Evolutionary conservation across 2,329 filamentous ascomycete species (phyloP).

Genomic region (Paecilomyces variotii): DNA sequence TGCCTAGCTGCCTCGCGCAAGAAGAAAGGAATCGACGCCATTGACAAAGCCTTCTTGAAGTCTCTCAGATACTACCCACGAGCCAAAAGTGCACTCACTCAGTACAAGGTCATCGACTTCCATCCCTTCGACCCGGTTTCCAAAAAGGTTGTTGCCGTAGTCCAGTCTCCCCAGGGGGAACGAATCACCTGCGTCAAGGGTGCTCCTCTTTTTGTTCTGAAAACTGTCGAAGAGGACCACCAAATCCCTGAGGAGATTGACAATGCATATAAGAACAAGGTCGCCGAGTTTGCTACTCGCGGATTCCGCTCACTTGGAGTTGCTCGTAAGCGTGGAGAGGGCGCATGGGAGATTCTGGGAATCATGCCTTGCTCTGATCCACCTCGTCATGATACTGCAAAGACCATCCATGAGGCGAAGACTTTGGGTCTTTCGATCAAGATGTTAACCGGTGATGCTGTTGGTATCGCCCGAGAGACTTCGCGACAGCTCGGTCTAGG

Average conservation of each 20-base stretch:
- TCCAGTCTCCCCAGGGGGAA: slow-evolving; percentile 76
- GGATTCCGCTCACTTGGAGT: slow-evolving; percentile 92
- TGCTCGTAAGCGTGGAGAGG: slow-evolving; percentile 76
- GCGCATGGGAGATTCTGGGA: slow-evolving; percentile 82
- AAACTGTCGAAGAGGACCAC: slow-evolving; percentile 80
- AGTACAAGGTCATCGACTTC: slow-evolving; percentile 80
- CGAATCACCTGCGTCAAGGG: slow-evolving; percentile 85
- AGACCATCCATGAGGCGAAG: slow-evolving; percentile 86
- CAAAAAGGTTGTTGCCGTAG: slow-evolving; percentile 81
- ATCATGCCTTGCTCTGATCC: slow-evolving; percentile 94
- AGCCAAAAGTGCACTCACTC: slow-evolving; percentile 70
- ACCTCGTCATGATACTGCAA: slow-evolving; percentile 80
- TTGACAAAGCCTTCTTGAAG: slow-evolving; percentile 92
- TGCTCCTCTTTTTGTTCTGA: slow-evolving; percentile 78
- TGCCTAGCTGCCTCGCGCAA: slow-evolving; percentile 85
- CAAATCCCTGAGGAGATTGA: slow-evolving; percentile 68
- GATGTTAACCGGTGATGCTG: slow-evolving; percentile 92
- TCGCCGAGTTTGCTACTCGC: slow-evolving; percentile 83
- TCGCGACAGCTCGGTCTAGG: slow-evolving; percentile 85
- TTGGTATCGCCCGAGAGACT: slow-evolving; percentile 86
- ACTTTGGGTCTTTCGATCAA: slow-evolving; percentile 81
- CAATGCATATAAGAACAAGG: slow-evolving; percentile 83
- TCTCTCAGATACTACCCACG: slow-evolving; percentile 72
- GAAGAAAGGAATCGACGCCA: slow-evolving; percentile 92
- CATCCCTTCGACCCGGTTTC: slow-evolving; percentile 86